Evolutionary conservation across 768 basidiomycete genomes (phyloP).

Genomic region (Tremella yokohamensis): DNA sequence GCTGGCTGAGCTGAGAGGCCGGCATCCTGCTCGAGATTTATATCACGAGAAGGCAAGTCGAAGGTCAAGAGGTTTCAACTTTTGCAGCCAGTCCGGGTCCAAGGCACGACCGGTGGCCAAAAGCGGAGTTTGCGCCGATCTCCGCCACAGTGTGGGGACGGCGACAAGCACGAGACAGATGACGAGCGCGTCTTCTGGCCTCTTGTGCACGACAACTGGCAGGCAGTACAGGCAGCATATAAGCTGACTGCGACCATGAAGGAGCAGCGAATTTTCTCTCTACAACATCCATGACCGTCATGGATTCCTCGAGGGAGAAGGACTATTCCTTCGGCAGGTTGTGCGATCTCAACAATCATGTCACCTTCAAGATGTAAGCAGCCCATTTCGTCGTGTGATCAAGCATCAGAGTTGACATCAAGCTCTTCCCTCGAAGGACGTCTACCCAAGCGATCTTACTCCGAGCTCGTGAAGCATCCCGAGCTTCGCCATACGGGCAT

Average conservation of each 20-base stretch:
- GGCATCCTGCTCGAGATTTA: constrained; percentile 28
- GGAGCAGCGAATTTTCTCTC: no score
- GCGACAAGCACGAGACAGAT: no score
- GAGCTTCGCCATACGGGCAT: constrained; percentile 78
- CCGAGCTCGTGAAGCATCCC: constrained; percentile 77
- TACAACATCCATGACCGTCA: background rate
- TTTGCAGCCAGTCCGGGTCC: no score
- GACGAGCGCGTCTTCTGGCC: no score
- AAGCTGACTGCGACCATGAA: background rate
- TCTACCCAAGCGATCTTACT: constrained; percentile 66
- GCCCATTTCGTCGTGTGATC: background rate
- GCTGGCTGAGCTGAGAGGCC: constrained; percentile 80
- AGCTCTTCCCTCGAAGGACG: constrained; percentile 65
- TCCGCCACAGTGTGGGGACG: no score
- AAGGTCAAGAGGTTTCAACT: no score
- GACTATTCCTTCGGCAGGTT: constrained; percentile 91
- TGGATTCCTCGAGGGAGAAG: constrained; percentile 50
- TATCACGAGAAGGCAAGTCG: no score
- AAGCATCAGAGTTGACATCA: background rate
- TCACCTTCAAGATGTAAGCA: constrained; percentile 58
- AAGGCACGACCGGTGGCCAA: no score
- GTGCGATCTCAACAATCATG: constrained; percentile 78
- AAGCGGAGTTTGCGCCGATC: no score
- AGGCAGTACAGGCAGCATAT: background rate
- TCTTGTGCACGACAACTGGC: no score